These are phyloP conservation scores for Plasmodium inui DNA, from an alignment of 169 alveolate species.

Conservation along the genomic window DNA sequence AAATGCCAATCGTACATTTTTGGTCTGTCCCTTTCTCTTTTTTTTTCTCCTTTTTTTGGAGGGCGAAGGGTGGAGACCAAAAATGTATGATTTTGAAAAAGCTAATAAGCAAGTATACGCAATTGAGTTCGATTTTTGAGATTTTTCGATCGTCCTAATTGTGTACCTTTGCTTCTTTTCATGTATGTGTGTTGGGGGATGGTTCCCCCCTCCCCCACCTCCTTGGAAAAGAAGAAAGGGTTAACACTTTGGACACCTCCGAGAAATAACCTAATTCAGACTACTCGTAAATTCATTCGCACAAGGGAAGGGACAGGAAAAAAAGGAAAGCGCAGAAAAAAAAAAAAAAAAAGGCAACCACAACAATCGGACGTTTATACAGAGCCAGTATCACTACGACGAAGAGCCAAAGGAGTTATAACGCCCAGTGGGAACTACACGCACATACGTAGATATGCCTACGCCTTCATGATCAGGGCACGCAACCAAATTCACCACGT, in stretches of 20 bases:
- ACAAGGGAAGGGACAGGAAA: not conserved
- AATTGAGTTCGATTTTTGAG: slow-evolving; percentile 78
- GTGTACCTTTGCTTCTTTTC: not conserved
- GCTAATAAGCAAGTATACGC: slow-evolving; percentile 78
- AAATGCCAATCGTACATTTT: slow-evolving; percentile 50
- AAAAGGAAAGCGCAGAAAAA: not conserved
- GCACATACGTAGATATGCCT: not conserved
- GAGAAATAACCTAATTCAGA: slow-evolving; percentile 77
- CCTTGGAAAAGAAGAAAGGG: not conserved
- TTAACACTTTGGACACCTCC: not conserved
- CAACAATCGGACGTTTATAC: not conserved
- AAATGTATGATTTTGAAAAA: slow-evolving; percentile 65
- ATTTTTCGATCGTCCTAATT: slow-evolving; percentile 39
- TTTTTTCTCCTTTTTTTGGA: not conserved
- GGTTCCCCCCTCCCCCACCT: not conserved
- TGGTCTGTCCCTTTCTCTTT: not conserved
- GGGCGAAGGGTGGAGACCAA: not conserved
- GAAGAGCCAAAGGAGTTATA: not conserved
- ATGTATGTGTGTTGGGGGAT: not conserved
- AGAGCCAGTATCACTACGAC: not conserved
- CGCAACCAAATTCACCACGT: not conserved
- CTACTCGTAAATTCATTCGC: slow-evolving; percentile 77
- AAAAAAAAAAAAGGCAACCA: slow-evolving; percentile 4
- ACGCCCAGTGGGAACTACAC: not conserved
- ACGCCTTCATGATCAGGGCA: not conserved